Percentiles rank a stretch among this genome's conserved stretches.
phyloP scores from a whole-genome alignment of 2,329 filamentous ascomycete genomes.

The Triangularia setosa region DNA sequence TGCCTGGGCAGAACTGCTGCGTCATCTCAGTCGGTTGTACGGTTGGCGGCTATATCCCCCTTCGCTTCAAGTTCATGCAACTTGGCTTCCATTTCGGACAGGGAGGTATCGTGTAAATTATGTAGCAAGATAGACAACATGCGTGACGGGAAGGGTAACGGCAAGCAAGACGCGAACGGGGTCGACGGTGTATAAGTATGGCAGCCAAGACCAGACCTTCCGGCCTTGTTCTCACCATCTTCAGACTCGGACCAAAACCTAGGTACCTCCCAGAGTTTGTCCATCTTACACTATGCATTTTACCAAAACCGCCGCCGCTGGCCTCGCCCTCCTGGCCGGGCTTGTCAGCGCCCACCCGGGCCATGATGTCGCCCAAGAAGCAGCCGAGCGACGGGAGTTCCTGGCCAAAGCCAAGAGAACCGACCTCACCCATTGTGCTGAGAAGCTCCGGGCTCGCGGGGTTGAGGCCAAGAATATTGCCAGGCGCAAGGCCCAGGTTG shows the following conservation, averaged over 20 bases:
- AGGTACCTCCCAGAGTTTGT: not conserved
- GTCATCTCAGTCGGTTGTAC: not conserved
- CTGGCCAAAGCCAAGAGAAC: constrained; percentile 32
- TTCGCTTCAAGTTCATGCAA: not conserved
- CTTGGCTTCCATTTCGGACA: not conserved
- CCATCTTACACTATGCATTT: constrained; percentile 25
- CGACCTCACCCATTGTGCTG: constrained; percentile 37
- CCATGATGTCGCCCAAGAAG: constrained; percentile 39
- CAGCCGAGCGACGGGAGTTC: constrained; percentile 38
- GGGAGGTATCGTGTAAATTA: not conserved
- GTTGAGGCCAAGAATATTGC: constrained; percentile 34
- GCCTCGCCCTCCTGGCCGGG: constrained; percentile 21
- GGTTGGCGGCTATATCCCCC: not conserved
- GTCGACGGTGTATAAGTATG: constrained; percentile 1
- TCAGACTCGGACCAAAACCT: not conserved
- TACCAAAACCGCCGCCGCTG: constrained; percentile 22
- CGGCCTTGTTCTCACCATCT: not conserved
- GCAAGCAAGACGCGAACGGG: not conserved
- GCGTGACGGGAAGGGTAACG: not conserved
- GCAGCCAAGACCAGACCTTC: not conserved
- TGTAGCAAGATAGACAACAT: not conserved
- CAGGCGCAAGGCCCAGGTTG: constrained; percentile 34
- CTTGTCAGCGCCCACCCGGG: constrained; percentile 37
- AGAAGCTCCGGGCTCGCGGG: constrained; percentile 37
- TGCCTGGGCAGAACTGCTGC: not conserved